Conservation (phyloP, 495 filamentous ascomycete species). For the Cenococcum geophilum region DNA sequence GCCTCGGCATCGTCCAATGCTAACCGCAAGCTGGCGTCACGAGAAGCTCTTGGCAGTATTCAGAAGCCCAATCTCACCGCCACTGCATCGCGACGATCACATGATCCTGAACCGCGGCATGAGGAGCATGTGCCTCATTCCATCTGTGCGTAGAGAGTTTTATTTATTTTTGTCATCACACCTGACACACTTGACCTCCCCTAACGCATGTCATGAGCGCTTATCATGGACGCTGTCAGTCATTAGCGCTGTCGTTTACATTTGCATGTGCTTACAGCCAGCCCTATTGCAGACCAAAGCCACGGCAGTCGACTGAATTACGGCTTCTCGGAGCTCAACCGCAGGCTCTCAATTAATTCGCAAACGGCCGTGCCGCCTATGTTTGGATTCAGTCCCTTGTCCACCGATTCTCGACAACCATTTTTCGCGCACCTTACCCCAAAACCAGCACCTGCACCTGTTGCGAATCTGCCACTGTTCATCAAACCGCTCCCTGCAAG, state of each 20-base stretch:
- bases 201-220: no score
- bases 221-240: no score
- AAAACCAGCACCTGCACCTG: slow-evolving; percentile 17
- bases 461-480: slow-evolving; percentile 55
- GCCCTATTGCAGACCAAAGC: slow-evolving; percentile 27
- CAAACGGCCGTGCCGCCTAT: slow-evolving; percentile 19
- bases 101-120: slow-evolving; percentile 28
- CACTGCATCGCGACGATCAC: slow-evolving; percentile 28
- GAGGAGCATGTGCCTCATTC: slow-evolving; percentile 55
- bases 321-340: slow-evolving; percentile 24
- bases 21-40: slow-evolving; percentile 30
- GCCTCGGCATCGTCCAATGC: slow-evolving; percentile 16
- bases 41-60: slow-evolving; percentile 31
- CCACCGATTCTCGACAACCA: slow-evolving; percentile 13
- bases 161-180: no score
- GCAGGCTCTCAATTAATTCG: slow-evolving; percentile 28
- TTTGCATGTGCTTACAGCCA: slow-evolving; percentile 28
- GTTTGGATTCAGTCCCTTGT: slow-evolving; percentile 24
- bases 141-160: slow-evolving; percentile 58
- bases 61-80: slow-evolving; percentile 18
- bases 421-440: slow-evolving; percentile 23
- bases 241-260: no score
- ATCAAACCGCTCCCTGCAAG: slow-evolving; percentile 65
- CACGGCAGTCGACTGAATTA: slow-evolving; percentile 24
- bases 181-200: no score